Base-by-base conservation (phyloP, 2,329 filamentous ascomycete species). In the Cladobotryum mycophilum region DNA sequence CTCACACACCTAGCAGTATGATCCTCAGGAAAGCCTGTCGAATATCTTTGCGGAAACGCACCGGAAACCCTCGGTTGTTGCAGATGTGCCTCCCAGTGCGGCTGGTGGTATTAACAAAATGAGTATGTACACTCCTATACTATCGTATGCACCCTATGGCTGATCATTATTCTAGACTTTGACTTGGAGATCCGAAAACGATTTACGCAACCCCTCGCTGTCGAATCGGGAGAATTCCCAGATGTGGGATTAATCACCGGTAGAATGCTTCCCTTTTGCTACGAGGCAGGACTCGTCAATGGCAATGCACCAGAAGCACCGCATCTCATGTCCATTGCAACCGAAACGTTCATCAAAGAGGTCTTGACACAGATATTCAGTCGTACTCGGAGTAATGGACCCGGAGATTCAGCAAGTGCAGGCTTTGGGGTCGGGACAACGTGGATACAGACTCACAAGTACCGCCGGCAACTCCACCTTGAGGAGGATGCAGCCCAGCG, bases 371-470 rank as follows among this genome's bases (percentile, higher is more conserved):
- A 79, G 6, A 75, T 86, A 7, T 84, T 85, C 55, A 79, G 77
- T 55, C 79, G 82, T 47, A 85, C 83, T 1, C 73, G 81, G 54
- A 80, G 79, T 60, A 86, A 87, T 60, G 81, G 80, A 0, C 80
- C 82, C 3, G 81, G 81, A 30, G 78, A 82, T 53, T 78, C 76
- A 15, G 81, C 78, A 8, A 81, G 72, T 53, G 78, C 80, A 47
- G 81, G 81, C 3, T 82, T 82, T 49, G 85, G 85, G 3, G 76
- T 81, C 34, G 84, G 82, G 40, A 80, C 80, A 40, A 78, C 76
- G 35, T 88, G 86, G 75, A 81, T 96, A 52, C 85, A 90, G 65
- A 95, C 89, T 2, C 80, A 85, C 58, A 84, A 82, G 52, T 96
- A 92, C 68, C 82, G 82, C 56, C 78, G 80, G 52, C 87, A 89